Percentiles rank a stretch among this genome's conserved stretches.
These are phyloP conservation scores for Trichophyton benhamiae DNA, from an alignment of 2,329 filamentous ascomycete species.

Conservation along the genomic window DNA sequence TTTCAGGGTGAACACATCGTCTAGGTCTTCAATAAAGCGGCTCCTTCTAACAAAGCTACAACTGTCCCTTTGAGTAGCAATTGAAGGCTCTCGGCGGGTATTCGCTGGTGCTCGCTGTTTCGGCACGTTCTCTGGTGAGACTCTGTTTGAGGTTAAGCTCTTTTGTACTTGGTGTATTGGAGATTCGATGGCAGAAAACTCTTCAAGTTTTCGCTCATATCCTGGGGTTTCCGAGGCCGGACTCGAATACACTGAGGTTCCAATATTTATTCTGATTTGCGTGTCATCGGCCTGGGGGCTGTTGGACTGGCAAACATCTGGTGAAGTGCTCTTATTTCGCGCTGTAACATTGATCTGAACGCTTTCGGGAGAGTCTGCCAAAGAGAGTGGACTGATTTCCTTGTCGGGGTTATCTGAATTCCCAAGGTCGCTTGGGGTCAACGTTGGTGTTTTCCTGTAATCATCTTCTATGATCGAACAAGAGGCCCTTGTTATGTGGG, in stretches of 20 bases:
- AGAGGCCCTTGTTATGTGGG: not conserved
- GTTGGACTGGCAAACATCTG: not conserved
- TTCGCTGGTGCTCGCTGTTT: not conserved
- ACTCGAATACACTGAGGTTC: not conserved
- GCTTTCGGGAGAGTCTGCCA: not conserved
- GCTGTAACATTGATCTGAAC: not conserved
- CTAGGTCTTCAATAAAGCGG: slow-evolving; percentile 26
- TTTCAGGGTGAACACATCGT: slow-evolving; percentile 6
- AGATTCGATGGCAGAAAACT: not conserved
- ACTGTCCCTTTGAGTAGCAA: not conserved
- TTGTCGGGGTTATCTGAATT: not conserved
- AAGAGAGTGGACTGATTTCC: not conserved
- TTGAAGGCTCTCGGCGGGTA: not conserved
- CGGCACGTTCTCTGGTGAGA: not conserved
- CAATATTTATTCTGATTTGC: not conserved
- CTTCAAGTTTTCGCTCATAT: not conserved
- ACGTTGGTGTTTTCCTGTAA: not conserved
- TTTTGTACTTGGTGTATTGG: not conserved
- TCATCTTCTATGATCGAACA: not conserved
- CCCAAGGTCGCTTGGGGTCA: not conserved
- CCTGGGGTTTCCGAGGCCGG: not conserved
- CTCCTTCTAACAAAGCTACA: slow-evolving; percentile 14
- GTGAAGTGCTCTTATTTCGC: not conserved
- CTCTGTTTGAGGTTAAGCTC: not conserved
- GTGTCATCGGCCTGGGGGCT: not conserved